Conservation (phyloP, 1,284 basidiomycete species). For the Austroboletus niveus region DNA sequence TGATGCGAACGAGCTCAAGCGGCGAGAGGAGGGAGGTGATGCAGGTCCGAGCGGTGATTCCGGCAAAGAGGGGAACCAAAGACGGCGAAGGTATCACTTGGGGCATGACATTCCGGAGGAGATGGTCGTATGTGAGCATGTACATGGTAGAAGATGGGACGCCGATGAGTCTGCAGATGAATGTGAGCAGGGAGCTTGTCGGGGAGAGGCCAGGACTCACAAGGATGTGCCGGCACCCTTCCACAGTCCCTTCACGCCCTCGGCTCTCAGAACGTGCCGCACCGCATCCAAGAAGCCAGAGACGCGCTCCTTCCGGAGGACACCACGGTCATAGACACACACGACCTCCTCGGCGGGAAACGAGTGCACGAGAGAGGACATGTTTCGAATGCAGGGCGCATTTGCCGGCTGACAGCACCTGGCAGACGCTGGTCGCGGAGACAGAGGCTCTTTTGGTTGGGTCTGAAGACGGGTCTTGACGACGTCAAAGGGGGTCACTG, state of each 20-base stretch:
- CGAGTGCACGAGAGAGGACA: slow-evolving; percentile 66
- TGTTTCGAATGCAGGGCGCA: slow-evolving; percentile 65
- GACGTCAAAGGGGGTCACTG: slow-evolving; percentile 95
- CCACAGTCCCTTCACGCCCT: slow-evolving; percentile 82
- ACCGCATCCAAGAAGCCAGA: slow-evolving; percentile 82
- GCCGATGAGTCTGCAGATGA: slow-evolving; percentile 69
- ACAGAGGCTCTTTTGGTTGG: slow-evolving; percentile 57
- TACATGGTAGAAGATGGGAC: slow-evolving; percentile 93
- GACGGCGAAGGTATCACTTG: slow-evolving; percentile 54
- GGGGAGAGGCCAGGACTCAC: slow-evolving; percentile 46
- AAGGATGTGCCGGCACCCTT: slow-evolving; percentile 86
- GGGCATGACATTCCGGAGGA: slow-evolving; percentile 65
- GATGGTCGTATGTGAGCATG: slow-evolving; percentile 95
- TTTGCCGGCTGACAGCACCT: slow-evolving; percentile 68
- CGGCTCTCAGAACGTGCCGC: slow-evolving; percentile 71
- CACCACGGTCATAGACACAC: slow-evolving; percentile 72
- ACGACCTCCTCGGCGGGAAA: slow-evolving; percentile 60
- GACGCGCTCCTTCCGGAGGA: slow-evolving; percentile 69
- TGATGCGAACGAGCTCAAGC: slow-evolving; percentile 91
- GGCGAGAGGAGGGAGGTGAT: slow-evolving; percentile 86
- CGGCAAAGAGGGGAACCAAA: slow-evolving; percentile 78
- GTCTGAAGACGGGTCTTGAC: slow-evolving; percentile 92
- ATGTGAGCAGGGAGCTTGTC: slow-evolving; percentile 17
- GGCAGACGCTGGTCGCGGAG: slow-evolving; percentile 49
- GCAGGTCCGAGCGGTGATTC: slow-evolving; percentile 77